A percentile compares a stretch with the other conserved stretches of the same genome.
These are phyloP conservation scores for Malassezia dermatis DNA, from an alignment of 1,284 basidiomycete genomes.

Conservation along the genomic window DNA sequence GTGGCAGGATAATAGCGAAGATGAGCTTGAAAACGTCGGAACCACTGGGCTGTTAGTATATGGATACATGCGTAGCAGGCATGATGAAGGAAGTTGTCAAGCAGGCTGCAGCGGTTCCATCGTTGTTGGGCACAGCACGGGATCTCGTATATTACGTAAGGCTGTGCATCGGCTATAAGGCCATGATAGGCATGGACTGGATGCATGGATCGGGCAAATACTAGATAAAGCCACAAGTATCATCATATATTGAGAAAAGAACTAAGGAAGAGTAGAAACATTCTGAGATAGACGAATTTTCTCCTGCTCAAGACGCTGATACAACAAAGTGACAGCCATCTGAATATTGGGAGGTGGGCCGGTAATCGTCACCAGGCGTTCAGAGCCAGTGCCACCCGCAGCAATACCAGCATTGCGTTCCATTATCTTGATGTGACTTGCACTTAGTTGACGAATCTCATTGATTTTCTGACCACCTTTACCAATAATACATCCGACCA, in stretches of 20 bases:
- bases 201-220: no score
- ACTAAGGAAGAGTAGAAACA: not conserved
- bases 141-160: not conserved
- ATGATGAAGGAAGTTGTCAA: conserved; percentile 1
- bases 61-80: conserved; percentile 12
- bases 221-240: no score
- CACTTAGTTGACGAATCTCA: conserved; percentile 87
- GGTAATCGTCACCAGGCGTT: conserved; percentile 49
- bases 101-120: not conserved
- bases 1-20: conserved; percentile 25
- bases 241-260: not conserved
- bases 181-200: no score
- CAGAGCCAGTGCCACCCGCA: conserved; percentile 49
- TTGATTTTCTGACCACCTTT: conserved; percentile 98
- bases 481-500: conserved; percentile 96
- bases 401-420: conserved; percentile 57
- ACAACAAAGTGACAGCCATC: conserved; percentile 86
- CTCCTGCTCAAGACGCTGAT: conserved; percentile 55
- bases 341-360: conserved; percentile 89
- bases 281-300: conserved; percentile 38
- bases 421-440: conserved; percentile 95
- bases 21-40: conserved; percentile 22
- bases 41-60: conserved; percentile 2
- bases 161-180: not conserved
- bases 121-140: not conserved